phyloP scores from a whole-genome alignment of 2,329 filamentous ascomycete genomes.

The Colletotrichum magnum region DNA sequence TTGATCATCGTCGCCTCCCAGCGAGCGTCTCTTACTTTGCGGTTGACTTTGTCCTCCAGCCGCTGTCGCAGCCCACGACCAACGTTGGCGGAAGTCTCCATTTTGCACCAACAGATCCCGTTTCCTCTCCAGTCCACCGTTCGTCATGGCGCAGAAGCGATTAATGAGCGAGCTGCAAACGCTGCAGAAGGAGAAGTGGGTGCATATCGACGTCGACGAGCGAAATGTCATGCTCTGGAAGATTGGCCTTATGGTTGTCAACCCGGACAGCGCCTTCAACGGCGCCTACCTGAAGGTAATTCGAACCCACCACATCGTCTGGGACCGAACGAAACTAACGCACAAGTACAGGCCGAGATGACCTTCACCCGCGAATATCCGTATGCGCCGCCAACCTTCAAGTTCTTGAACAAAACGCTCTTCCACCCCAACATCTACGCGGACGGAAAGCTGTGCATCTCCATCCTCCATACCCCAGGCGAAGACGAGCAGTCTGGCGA shows the following conservation, averaged over 20 bases:
- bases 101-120: constrained; percentile 5
- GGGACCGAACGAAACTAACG: not conserved
- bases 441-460: constrained; percentile 94
- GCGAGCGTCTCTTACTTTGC: not conserved
- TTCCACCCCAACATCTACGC: constrained; percentile 95
- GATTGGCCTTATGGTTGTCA: constrained; percentile 91
- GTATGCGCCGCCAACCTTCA: constrained; percentile 89
- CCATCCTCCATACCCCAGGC: constrained; percentile 92
- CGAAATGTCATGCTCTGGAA: constrained; percentile 91
- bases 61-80: not conserved
- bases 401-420: constrained; percentile 81
- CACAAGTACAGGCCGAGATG: constrained; percentile 78
- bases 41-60: not conserved
- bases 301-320: not conserved
- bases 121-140: not conserved
- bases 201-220: constrained; percentile 87
- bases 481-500: constrained; percentile 96
- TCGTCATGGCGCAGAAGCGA: constrained; percentile 74
- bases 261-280: constrained; percentile 91
- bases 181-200: constrained; percentile 92
- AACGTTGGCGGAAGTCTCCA: not conserved
- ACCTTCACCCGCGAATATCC: constrained; percentile 91
- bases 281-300: constrained; percentile 88
- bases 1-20: not conserved
- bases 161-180: constrained; percentile 90